Conservation (phyloP, 148 eudicot genomes). For the Fagopyrum tataricum region DNA sequence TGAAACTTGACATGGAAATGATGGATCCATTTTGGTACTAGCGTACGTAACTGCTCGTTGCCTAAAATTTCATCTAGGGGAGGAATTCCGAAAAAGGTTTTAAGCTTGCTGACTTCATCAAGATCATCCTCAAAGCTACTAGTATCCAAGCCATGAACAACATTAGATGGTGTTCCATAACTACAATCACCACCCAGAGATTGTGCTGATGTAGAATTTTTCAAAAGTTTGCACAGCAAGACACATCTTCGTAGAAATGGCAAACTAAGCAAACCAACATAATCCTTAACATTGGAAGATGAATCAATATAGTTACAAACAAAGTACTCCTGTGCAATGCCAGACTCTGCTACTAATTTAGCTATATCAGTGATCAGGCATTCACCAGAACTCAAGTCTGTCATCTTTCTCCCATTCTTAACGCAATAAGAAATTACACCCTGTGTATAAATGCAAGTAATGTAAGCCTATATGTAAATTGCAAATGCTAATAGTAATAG, state of each 20-base stretch:
- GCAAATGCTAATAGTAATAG: background rate
- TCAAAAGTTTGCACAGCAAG: constrained; percentile 67
- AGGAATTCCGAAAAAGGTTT: constrained; percentile 69
- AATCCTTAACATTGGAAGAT: constrained; percentile 38
- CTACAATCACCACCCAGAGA: constrained; percentile 35
- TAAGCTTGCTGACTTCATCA: constrained; percentile 50
- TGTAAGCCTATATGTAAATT: constrained; percentile 10
- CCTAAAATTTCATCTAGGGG: constrained; percentile 49
- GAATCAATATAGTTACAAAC: constrained; percentile 46
- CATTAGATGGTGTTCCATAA: constrained; percentile 27
- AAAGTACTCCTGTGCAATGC: constrained; percentile 35
- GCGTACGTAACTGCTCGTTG: constrained; percentile 39
- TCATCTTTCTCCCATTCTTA: constrained; percentile 23
- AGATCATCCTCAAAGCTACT: constrained; percentile 32
- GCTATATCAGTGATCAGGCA: constrained; percentile 52
- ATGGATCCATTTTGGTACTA: constrained; percentile 51
- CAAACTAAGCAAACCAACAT: constrained; percentile 52
- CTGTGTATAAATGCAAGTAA: constrained; percentile 31
- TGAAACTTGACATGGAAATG: constrained; percentile 47
- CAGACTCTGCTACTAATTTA: constrained; percentile 35
- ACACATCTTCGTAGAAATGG: constrained; percentile 91
- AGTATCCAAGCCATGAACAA: constrained; percentile 27
- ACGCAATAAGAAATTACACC: constrained; percentile 47
- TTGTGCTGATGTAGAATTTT: constrained; percentile 40
- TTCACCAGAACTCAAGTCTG: constrained; percentile 36